Evolutionary conservation across 768 basidiomycete genomes (phyloP), one percentile per base, ranked within the genome.

Genomic region (Paxillus ammoniavirescens): DNA sequence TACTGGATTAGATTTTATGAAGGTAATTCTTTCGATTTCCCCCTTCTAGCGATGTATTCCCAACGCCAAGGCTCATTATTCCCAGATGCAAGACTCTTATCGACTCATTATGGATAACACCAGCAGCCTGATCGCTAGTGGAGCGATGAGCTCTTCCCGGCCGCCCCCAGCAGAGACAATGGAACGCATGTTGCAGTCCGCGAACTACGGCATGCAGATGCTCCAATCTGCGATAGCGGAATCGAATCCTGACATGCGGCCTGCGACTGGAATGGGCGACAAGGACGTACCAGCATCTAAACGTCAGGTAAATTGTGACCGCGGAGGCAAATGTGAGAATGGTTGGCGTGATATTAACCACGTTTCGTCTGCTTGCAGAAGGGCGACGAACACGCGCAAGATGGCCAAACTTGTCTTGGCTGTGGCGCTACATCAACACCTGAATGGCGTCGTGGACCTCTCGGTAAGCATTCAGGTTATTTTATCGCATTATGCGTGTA

Each of bases 361-460:
- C 53, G 31, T 49, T 55, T 59, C 52, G 53, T 54, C 55, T 54
- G 30, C 41, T 30, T 23, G 37, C 64, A 71, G 72, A 74, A 65
- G 56, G 60, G 65, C 21, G 81, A 81, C 12, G 76, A 73, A 47
- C 73, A 73, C 50, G 71, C 69, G 52, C 73, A 75, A 56, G 86
- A 87, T 52, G 81, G 82, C 14, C 90, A 91, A 67, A 87, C 80
- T 23, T 93, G 90, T 71, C 75, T 90, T 31, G 91, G 89, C 31
- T 93, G 90, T 72, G 79, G 74, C 61, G 90, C 89, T 56, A 93
- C 91, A 14, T 86, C 89, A 52, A 93, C 90, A 58, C 90, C 90
- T 6, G 90, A 93, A 74, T 93, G 91, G 90, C 77, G 90, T 50
- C 75, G 91, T 57, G 90, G 90, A 1, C 90, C 90, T 13, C 70